A percentile compares a stretch with the other conserved stretches of the same genome.
phyloP scores from a whole-genome alignment of 2,329 filamentous ascomycete species.

The Nigrograna mackinnonii region DNA sequence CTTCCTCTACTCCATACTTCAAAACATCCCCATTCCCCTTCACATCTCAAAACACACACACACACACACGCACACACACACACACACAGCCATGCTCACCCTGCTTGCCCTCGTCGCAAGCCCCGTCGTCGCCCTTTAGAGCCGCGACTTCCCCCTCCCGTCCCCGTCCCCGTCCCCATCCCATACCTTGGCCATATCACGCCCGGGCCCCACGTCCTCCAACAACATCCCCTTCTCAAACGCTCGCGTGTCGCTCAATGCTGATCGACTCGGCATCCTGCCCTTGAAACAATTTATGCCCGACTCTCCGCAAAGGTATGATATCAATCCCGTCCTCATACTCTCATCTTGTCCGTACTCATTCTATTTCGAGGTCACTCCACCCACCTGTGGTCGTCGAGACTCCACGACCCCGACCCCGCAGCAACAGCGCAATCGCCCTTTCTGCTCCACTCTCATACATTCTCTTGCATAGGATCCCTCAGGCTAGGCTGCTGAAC shows the following conservation, averaged over 20 bases:
- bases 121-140: conserved; percentile 30
- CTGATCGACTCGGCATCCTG: conserved; percentile 22
- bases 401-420: conserved; percentile 9
- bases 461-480: conserved; percentile 1
- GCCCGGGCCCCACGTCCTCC: not conserved
- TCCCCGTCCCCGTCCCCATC: conserved; percentile 13
- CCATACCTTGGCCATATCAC: too few species aligned
- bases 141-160: conserved; percentile 13
- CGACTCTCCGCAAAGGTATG: not conserved
- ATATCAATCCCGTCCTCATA: not conserved
- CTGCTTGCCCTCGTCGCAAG: not conserved
- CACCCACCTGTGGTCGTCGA: conserved; percentile 7
- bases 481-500: not conserved
- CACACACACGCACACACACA: not conserved
- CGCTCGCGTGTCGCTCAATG: conserved; percentile 24
- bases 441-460: conserved; percentile 4
- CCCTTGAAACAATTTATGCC: conserved; percentile 8
- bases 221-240: conserved; percentile 8
- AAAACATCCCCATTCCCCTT: not conserved
- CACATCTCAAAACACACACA: not conserved
- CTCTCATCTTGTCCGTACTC: conserved; percentile 3
- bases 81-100: not conserved
- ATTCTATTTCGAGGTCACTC: conserved; percentile 9
- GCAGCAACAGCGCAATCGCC: conserved; percentile 12
- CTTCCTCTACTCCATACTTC: not conserved